Conservation (phyloP, 2,329 filamentous ascomycete genomes). For the Alternaria conjuncta region DNA sequence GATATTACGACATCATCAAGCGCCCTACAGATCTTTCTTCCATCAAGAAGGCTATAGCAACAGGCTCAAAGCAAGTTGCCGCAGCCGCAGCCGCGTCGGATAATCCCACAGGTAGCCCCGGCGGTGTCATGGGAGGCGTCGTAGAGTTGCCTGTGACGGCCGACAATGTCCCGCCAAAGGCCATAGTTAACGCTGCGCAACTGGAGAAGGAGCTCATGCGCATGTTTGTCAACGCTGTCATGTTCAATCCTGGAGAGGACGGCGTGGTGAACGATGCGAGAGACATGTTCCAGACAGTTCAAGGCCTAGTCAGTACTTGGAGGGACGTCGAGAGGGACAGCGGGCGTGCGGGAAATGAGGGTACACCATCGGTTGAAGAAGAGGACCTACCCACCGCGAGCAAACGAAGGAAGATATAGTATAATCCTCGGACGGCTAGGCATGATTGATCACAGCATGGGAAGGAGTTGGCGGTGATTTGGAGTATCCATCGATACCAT, state of each 20-base stretch:
- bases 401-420: constrained; percentile 42
- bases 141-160: constrained; percentile 68
- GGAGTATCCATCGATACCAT: neutral
- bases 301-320: constrained; percentile 77
- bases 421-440: constrained; percentile 5
- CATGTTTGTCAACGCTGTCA: constrained; percentile 97
- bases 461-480: neutral
- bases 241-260: constrained; percentile 96
- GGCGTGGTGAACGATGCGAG: constrained; percentile 86
- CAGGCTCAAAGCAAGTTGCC: constrained; percentile 65
- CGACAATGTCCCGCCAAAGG: constrained; percentile 83
- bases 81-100: constrained; percentile 53
- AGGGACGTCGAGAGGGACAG: constrained; percentile 68
- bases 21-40: constrained; percentile 60
- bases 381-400: constrained; percentile 30
- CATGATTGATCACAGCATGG: neutral
- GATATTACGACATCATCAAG: constrained; percentile 60
- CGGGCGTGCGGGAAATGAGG: constrained; percentile 35
- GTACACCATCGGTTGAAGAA: constrained; percentile 35
- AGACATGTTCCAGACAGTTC: constrained; percentile 88
- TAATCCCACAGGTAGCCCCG: constrained; percentile 66
- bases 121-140: constrained; percentile 55
- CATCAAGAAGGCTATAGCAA: constrained; percentile 57
- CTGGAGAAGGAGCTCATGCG: constrained; percentile 91
- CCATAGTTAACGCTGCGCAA: constrained; percentile 91